Percentiles rank a stretch among this genome's conserved stretches.
phyloP scores from a whole-genome alignment of 106 monocot genomes.

The Phalaenopsis equestris region DNA sequence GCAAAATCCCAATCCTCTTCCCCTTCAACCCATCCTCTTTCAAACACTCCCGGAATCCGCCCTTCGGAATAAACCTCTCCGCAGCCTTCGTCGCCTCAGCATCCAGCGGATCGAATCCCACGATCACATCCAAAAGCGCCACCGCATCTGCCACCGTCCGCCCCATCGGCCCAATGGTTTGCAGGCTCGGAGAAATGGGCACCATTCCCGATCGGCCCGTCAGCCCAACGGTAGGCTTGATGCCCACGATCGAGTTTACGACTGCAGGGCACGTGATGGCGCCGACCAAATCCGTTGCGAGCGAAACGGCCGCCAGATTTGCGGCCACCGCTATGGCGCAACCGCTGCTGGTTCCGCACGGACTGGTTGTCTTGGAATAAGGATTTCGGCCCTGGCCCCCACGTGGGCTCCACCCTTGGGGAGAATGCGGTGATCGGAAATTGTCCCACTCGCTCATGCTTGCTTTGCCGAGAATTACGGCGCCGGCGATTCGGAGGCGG shows the following conservation, averaged over 20 bases:
- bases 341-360: constrained; percentile 75
- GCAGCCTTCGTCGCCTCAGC: constrained; percentile 34
- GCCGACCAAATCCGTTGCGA: constrained; percentile 71
- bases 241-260: no score
- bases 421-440: constrained; percentile 21
- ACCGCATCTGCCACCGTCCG: constrained; percentile 65
- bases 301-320: constrained; percentile 48
- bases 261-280: constrained; percentile 61
- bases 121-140: constrained; percentile 20
- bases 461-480: constrained; percentile 43
- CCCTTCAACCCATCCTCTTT: constrained; percentile 46
- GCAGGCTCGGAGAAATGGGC: no score
- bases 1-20: constrained; percentile 65
- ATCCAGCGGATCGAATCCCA: constrained; percentile 24
- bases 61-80: constrained; percentile 39
- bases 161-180: constrained; percentile 46
- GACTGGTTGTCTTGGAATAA: constrained; percentile 30
- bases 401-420: constrained; percentile 36
- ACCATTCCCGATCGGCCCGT: no score
- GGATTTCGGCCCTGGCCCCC: constrained; percentile 8
- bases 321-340: constrained; percentile 58
- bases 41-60: constrained; percentile 52
- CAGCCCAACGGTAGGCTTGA: no score
- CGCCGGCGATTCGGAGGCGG: constrained; percentile 43
- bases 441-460: constrained; percentile 23